A percentile compares a stretch with the other conserved stretches of the same genome.
These are phyloP conservation scores for Linnemannia zychae DNA, from an alignment of 192 early-diverging fungal genomes.

Conservation along the genomic window DNA sequence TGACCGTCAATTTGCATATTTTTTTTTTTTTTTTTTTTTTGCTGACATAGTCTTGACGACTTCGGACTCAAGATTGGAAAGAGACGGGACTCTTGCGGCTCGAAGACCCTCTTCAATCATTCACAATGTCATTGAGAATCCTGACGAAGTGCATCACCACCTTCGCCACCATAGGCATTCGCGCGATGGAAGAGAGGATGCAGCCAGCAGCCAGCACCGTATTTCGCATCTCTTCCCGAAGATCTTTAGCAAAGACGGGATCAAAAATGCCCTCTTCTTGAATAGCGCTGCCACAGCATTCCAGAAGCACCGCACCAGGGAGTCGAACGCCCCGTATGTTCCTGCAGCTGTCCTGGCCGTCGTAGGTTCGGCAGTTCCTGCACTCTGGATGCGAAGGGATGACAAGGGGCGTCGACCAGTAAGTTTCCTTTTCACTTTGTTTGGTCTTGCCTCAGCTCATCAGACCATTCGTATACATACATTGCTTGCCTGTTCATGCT, in stretches of 20 bases:
- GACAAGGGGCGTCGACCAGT: conserved; percentile 56
- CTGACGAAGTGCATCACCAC: not conserved
- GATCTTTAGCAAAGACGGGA: conserved; percentile 46
- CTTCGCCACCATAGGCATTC: not conserved
- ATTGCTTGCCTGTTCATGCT: not conserved
- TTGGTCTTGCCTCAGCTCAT: not conserved
- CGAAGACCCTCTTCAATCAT: conserved; percentile 9
- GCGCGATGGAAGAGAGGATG: not conserved
- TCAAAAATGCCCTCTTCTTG: conserved; percentile 28
- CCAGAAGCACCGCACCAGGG: conserved; percentile 21
- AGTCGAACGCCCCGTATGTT: not conserved
- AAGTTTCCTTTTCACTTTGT: not conserved
- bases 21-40: not conserved
- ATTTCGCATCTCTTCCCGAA: conserved; percentile 25
- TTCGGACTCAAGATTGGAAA: not conserved
- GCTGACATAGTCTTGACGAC: not conserved
- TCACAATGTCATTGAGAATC: conserved; percentile 24
- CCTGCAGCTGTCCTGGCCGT: conserved; percentile 15
- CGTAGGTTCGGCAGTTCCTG: conserved; percentile 38
- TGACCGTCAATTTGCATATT: not conserved
- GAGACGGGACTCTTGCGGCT: not conserved
- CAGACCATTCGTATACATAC: not conserved
- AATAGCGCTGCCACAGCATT: conserved; percentile 47
- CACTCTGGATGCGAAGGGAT: conserved; percentile 53
- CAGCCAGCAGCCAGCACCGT: not conserved